Evolutionary conservation across 495 filamentous ascomycete genomes (phyloP), one percentile per base, ranked within the genome.

Genomic region (Neurospora sp.): DNA sequence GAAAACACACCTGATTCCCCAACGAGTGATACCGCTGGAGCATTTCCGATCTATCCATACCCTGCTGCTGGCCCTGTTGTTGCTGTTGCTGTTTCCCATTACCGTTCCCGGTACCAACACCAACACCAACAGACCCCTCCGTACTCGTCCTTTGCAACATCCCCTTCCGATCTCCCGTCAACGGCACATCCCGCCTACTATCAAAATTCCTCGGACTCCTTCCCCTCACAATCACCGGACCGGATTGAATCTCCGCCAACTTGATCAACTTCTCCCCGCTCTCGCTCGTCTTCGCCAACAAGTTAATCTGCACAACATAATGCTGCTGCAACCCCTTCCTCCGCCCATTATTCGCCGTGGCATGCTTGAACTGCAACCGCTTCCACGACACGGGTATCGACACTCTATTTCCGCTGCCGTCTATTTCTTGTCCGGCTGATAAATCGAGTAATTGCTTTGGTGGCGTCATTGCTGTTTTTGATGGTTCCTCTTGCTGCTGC

Each of bases 311-410:
- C 75, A 92, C 89, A 7, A 90, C 85, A 77, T 91, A 92, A 75
- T 92, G 90, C 78, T 92, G 90, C 78, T 92, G 90, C 54, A 91
- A 76, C 27, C 90, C 90, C 78, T 92, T 92, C 70, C 90, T 80
- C 39, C 90, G 90, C 14, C 91, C 91, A 73, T 93, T 93, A 79
- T 93, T 93, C 31, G 94, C 94, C 8, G 94, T 97, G 4, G 94
- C 94, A 69, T 94, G 93, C 72, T 94, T 92, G 78, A 97, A 97
- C 79, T 97, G 94, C 71, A 97, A 83, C 23, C 94, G 86, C 81
- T 96, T 97, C 94, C 94, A 97, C 20, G 92, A 89, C 48, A 97
- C 91, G 3, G 93, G 92, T 31, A 92, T 89, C 76, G 89, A 91
- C 46, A 94, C 89, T 10, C 91, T 86, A 75, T 94, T 92, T 6